Percentiles rank a stretch among this genome's conserved stretches.
phyloP scores from a whole-genome alignment of 2,329 filamentous ascomycete genomes.

The Thyridium curvatum region DNA sequence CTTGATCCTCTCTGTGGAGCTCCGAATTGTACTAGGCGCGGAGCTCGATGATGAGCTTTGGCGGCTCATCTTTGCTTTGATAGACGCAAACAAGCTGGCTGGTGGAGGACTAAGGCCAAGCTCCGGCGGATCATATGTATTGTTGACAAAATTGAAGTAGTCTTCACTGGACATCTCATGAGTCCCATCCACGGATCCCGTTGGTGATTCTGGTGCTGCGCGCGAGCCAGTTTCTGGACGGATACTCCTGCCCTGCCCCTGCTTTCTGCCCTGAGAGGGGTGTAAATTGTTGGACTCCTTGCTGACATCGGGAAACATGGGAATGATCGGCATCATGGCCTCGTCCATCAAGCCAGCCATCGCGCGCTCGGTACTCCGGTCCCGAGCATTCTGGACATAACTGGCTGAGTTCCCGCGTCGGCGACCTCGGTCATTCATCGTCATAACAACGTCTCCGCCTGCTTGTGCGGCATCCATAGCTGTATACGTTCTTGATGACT shows the following conservation, averaged over 20 bases:
- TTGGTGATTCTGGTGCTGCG: too few relatives aligned
- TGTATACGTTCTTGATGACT: conserved; percentile 1
- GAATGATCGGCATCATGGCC: background rate
- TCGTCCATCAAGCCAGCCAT: conserved; percentile 18
- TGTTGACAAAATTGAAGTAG: conserved; percentile 3
- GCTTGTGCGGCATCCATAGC: conserved; percentile 11
- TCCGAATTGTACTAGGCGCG: conserved; percentile 1
- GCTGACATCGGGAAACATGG: too few relatives aligned
- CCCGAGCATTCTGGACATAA: conserved; percentile 17
- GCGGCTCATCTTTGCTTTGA: conserved; percentile 10
- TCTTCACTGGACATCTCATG: background rate
- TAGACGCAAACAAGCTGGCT: conserved; percentile 7
- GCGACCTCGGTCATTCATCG: conserved; percentile 8
- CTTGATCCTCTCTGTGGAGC: conserved; percentile 9
- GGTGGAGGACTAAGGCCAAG: conserved; percentile 1
- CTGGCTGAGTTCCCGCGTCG: conserved; percentile 4
- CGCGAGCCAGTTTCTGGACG: too few relatives aligned
- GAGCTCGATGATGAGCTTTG: conserved; percentile 7
- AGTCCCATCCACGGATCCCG: too few relatives aligned
- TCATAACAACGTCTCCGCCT: background rate
- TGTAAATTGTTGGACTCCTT: too few relatives aligned
- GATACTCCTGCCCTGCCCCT: too few relatives aligned
- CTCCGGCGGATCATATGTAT: conserved; percentile 1
- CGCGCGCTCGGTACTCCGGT: conserved; percentile 19
- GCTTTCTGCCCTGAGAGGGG: too few relatives aligned